Evolutionary conservation across 2,329 filamentous ascomycete genomes (phyloP), one percentile per base, ranked within the genome.

Genomic region (Paecilomyces formosus): DNA sequence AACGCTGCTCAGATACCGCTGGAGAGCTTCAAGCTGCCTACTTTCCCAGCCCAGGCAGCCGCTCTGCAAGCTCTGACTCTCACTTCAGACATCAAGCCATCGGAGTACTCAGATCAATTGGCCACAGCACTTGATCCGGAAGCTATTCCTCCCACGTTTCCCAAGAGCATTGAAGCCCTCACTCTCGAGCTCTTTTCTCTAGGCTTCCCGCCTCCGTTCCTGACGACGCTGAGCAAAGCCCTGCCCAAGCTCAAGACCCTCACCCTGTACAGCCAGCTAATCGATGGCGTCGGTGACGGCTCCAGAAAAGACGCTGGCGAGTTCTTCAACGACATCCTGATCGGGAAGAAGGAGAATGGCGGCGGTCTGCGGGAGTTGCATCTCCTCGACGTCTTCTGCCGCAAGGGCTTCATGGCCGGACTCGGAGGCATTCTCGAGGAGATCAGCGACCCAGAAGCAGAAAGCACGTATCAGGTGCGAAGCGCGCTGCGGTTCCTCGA

Each of bases 101-200:
- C 76, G 61, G 74, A 78, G 45, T 81, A 81, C 68, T 71, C 76
- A 56, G 55, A 60, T 15, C 63, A 76, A 7, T 71, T 81, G 39
- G 55, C 64, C 12, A 64, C 70, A 12, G 63, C 67, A 0, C 65
- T 78, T 6, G 28, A 31, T 9, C 13, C 9, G 26, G 53, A 53
- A 28, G 49, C 54, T n/a, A 50, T 57, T 18, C 54, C 54, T 3
- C 73, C 77, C 2, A 60, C 64, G 2, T 67, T 80, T 0, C 78
- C 78, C 0, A 26, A 56, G 13, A 66, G 64, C 21, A 78, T 81
- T 61, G 75, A 76, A 33, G 67, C 66, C 57, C 68, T 81, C 1
- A 79, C 77, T 0, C 73, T 81, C 50, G 79, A 81, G 62, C 71
- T 79, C 28, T 81, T 81, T 71, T 72, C 72, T 12, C 68, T 80